Evolutionary conservation across 2,329 filamentous ascomycete genomes (phyloP), one percentile per base, ranked within the genome.

Genomic region (Pestalotiopsis fici): DNA sequence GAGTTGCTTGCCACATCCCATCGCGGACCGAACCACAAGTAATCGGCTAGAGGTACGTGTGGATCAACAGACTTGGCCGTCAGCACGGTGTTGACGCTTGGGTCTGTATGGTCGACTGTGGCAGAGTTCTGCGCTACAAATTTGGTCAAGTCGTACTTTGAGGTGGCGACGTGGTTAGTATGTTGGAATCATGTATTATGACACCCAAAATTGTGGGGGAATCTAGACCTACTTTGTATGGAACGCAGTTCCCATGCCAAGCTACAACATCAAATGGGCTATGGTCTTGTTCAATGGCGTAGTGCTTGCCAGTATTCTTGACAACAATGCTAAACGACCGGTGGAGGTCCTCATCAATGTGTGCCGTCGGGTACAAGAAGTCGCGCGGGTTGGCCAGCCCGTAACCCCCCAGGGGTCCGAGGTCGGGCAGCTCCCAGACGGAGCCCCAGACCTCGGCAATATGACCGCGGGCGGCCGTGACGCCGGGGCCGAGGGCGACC

Each of bases 251-350:
- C 54, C 87, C 87, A 70, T 90, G 87, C 87, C 87, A 90, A 4
- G 87, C 87, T 0, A 89, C 87, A 4, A 90, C 87, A 69, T 90
- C 87, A 69, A 89, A 90, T 0, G 87, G 87, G 3, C 83, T 88
- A 73, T 89, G 87, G 43, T 80, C 81, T 72, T 90, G 87, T 63
- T 81, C 83, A 35, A 85, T 86, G 25, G 79, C 80, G 73, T 88
- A 88, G 61, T 88, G 83, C 66, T 85, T 85, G 3, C 86, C 87
- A 3, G 82, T 83, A 66, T 88, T 86, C 72, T 89, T 89, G 69
- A 59, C 56, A 9, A 59, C 56, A 25, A 59, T 31, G 9, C 6
- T 13, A 9, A 25, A 59, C 12, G 56, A 9, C 18, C n/a, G 1
- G 1, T 50, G 39, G 1, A 54, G 47, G 18, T 64, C 43, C 23